Percentiles rank a stretch among this genome's conserved stretches.
phyloP scores from a whole-genome alignment of 2,329 filamentous ascomycete species.

The Elsinoe australis region DNA sequence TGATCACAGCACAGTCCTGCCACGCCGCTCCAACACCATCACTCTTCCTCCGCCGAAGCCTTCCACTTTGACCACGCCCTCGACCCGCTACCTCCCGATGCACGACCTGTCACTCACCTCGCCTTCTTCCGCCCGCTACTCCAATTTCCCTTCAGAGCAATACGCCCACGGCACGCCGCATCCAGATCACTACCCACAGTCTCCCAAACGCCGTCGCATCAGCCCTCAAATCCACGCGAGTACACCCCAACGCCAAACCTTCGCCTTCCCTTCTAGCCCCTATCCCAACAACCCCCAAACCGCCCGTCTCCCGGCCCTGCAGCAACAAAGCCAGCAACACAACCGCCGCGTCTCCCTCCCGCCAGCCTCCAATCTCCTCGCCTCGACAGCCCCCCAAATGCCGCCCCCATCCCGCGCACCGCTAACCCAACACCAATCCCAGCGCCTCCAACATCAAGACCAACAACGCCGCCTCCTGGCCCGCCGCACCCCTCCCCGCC shows the following conservation, averaged over 20 bases:
- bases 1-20: no score
- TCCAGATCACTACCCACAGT: constrained; percentile 46
- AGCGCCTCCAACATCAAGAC: constrained; percentile 33
- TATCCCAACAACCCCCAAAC: constrained; percentile 29
- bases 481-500: constrained; percentile 28
- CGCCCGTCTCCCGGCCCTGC: constrained; percentile 30
- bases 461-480: constrained; percentile 27
- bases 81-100: constrained; percentile 31
- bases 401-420: constrained; percentile 4
- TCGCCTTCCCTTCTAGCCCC: constrained; percentile 15
- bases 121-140: constrained; percentile 21
- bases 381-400: constrained; percentile 16
- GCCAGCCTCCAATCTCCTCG: background rate
- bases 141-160: constrained; percentile 20
- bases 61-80: constrained; percentile 27
- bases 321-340: constrained; percentile 9
- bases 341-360: constrained; percentile 10
- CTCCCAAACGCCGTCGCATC: constrained; percentile 57
- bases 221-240: constrained; percentile 32
- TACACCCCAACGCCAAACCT: background rate
- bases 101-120: constrained; percentile 32
- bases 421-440: no score
- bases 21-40: constrained; percentile 17
- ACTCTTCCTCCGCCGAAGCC: constrained; percentile 27
- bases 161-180: no score